A percentile compares a stretch with the other conserved stretches of the same genome.
Conservation (phyloP, 176 grass and related monocot genomes). For the Eragrostis nindensis region DNA sequence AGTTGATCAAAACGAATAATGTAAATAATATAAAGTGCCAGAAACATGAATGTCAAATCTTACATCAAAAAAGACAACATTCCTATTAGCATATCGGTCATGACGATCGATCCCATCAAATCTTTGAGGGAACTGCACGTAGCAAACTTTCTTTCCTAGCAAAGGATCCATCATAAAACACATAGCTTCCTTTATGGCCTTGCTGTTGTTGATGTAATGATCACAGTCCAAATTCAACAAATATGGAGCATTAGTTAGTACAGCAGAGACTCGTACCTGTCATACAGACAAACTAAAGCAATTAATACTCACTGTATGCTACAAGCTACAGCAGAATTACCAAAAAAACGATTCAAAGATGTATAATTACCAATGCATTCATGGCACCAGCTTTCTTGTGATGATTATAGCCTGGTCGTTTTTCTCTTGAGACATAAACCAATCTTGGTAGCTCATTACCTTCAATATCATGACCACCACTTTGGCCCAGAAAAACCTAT, state of each 20-base stretch:
- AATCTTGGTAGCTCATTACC: slow-evolving; percentile 88
- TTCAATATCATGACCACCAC: slow-evolving; percentile 84
- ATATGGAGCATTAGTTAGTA: slow-evolving; percentile 75
- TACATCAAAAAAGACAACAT: slow-evolving; percentile 92
- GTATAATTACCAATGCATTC: slow-evolving; percentile 74
- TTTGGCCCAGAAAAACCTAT: slow-evolving; percentile 95
- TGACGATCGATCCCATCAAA: slow-evolving; percentile 93
- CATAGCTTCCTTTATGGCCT: slow-evolving; percentile 88
- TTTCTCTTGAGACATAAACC: slow-evolving; percentile 98
- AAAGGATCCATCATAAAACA: slow-evolving; percentile 99
- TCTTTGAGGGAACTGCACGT: slow-evolving; percentile 91
- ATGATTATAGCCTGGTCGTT: slow-evolving; percentile 84
- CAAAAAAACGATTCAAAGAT: slow-evolving; percentile 21
- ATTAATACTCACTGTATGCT: neutral
- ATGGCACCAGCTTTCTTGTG: slow-evolving; percentile 97
- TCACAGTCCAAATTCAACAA: slow-evolving; percentile 95
- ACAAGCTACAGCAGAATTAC: neutral
- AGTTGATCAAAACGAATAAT: neutral
- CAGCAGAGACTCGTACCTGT: slow-evolving; percentile 59
- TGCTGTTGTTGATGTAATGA: slow-evolving; percentile 91
- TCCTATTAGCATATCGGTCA: slow-evolving; percentile 92
- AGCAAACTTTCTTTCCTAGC: slow-evolving; percentile 86
- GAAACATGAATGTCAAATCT: slow-evolving; percentile 33
- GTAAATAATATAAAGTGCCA: neutral
- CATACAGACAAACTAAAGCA: slow-evolving; percentile 15